A percentile compares a stretch with the other conserved stretches of the same genome.
Evolutionary conservation across 495 filamentous ascomycete genomes (phyloP).

Genomic region (Neurospora sp.): DNA sequence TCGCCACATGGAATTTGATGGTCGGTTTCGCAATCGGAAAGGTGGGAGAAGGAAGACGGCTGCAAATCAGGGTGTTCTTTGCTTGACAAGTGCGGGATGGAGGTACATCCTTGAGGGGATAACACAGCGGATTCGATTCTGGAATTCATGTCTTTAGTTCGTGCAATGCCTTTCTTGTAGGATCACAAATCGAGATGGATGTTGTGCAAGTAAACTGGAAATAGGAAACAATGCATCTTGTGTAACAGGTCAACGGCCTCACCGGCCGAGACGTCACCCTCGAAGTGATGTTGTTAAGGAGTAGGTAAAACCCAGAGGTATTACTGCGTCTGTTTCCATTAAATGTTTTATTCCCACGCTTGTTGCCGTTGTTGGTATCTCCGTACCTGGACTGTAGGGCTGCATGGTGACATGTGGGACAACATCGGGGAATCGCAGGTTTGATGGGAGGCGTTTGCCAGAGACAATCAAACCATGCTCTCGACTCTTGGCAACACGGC

Average conservation of each 20-base stretch:
- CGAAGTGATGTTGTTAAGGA: background rate
- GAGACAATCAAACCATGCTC: background rate
- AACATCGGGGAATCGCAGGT: background rate
- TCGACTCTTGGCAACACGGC: background rate
- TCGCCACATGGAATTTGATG: background rate
- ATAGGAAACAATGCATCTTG: background rate
- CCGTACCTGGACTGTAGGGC: background rate
- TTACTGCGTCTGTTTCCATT: background rate
- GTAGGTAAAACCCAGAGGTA: background rate
- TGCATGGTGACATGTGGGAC: background rate
- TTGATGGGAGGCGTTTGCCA: background rate
- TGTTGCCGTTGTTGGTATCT: background rate
- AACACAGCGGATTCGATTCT: background rate
- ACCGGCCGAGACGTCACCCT: background rate
- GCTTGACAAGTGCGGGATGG: background rate
- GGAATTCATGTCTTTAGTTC: background rate
- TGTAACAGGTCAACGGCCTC: background rate
- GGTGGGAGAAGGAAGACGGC: background rate
- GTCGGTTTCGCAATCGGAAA: background rate
- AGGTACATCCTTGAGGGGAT: background rate
- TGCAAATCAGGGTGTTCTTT: background rate
- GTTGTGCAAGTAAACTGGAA: background rate
- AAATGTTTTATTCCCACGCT: background rate
- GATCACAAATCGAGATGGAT: background rate
- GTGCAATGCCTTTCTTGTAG: background rate